Base-by-base conservation (phyloP, 2,329 filamentous ascomycete species). In the Alternaria gaisen region DNA sequence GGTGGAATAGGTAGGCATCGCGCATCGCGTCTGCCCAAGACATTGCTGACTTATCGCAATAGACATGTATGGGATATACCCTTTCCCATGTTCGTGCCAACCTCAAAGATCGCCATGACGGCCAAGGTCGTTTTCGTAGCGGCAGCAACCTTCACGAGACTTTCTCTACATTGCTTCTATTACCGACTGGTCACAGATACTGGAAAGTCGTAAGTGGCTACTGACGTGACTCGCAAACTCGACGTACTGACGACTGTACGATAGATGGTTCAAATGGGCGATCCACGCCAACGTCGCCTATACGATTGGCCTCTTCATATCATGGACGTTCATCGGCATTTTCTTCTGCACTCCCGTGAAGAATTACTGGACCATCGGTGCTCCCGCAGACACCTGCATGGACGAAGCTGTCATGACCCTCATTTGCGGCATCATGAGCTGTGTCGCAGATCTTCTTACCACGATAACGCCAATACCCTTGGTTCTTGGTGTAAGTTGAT, bases 141-240 rank as follows among this genome's bases (percentile, higher is more conserved):
- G 12, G 80, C 81, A 2, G 73, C 81, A 1, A 80, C 78, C 0
- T 82, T 82, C 58, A 82, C 80, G 0, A 72, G 82, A 16, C 70
- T 82, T 16, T 82, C 80, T 0, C 70, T 83, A 9, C 77, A 83
- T 34, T 79, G 72, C 64, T 82, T 83, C 66, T 84, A 83, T 63
- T 83, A 82, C 53, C 77, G 82, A 12, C 70, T 83, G 10, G 72
- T 82, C 8, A 60, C 75, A 10, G 80, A 83, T 60, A 77, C 76
- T n/a, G 75, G 74, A 75, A 50, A 66, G 36, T 22, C 24, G 60
- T 63, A 41, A 51, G 60, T 44, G 3, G 3, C 6, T 14, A 11
- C 0, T 4, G 14, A n/a, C 28, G 6, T n/a, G 4, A 12, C 4
- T 8, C 18, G 1, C 32, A 10, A 9, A n/a, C 12, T 14, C 10